Percentiles rank a stretch among this genome's conserved stretches.
These are phyloP conservation scores for Fusarium lyarnte DNA, from an alignment of 2,329 filamentous ascomycete genomes.

Conservation along the genomic window DNA sequence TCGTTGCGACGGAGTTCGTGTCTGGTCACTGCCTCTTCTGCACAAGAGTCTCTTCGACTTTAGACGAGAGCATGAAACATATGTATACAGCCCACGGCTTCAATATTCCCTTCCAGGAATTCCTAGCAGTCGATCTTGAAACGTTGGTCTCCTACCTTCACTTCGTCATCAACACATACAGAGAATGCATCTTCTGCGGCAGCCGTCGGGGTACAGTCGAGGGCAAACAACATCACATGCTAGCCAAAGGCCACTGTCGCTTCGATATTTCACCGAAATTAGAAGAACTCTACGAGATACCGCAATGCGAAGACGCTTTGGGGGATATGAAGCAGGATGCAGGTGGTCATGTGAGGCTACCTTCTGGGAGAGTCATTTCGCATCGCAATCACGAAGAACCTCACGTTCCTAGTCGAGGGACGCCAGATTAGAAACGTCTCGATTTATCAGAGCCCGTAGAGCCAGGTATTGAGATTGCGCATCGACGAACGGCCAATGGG, in stretches of 20 bases:
- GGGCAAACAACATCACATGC: constrained; percentile 63
- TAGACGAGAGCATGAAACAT: constrained; percentile 53
- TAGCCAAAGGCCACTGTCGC: constrained; percentile 58
- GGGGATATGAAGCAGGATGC: not conserved
- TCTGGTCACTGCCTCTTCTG: not conserved
- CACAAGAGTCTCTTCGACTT: not conserved
- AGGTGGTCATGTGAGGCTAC: not conserved
- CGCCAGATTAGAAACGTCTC: rapidly evolving
- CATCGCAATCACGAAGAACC: not conserved
- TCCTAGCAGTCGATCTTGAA: constrained; percentile 56
- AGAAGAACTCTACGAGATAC: constrained; percentile 46
- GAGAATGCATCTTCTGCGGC: constrained; percentile 62
- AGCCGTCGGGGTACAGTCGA: constrained; percentile 53
- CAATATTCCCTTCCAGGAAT: constrained; percentile 51
- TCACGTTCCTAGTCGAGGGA: rapidly evolving
- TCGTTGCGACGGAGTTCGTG: not conserved
- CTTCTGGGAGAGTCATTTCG: not conserved
- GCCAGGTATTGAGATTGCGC: not conserved
- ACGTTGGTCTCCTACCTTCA: constrained; percentile 59
- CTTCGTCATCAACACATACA: constrained; percentile 59
- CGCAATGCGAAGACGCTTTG: not conserved
- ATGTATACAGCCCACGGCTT: constrained; percentile 62
- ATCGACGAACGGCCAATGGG: not conserved
- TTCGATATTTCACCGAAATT: constrained; percentile 54
- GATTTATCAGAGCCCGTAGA: not conserved